Evolutionary conservation across 2,329 filamentous ascomycete genomes (phyloP), one percentile per base, ranked within the genome.

Genomic region (Pestalotiopsis fici): DNA sequence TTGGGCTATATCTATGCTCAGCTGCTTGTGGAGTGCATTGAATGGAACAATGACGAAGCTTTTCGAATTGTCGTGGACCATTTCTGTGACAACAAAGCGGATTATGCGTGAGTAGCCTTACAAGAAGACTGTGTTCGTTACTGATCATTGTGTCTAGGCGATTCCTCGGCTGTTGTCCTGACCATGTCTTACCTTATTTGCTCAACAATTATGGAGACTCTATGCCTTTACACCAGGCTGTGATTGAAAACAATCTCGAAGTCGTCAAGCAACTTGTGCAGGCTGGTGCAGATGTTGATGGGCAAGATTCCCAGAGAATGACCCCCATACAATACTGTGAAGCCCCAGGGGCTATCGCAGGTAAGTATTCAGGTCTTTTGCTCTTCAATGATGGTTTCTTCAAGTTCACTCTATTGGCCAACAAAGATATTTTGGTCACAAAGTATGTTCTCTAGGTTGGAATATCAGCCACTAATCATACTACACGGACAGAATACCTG

Each of bases 1-100:
- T 50, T 15, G 3, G 1, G 9, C 1, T n/a, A 1, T 3, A n/a
- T 50, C 3, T 21, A 1, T 21, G 18, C 7, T 2, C 4, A 2
- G 7, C 2, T 21, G 2, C 43, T 50, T 1, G 5, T 21, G 18
- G 43, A 3, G 7, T 6, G 18, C 3, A 0, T 50, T 5, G 9
- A 11, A 0, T 21, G 1, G 1, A 5, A 15, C 6, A 50, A 50
- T 3, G 2, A 2, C 2, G n/a, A 50, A 7, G 18, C 43, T 50
- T 7, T 50, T 11, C 0, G 5, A 1, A 21, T 50, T 7, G 7
- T 50, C 18, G 7, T 50, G 1, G 7, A 21, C 18, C n/a, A 50
- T n/a, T 13, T n/a, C 18, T 3, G 43, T 13, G 18, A 21, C 3
- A 47, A 47, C 2, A 15, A 21, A 21, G 18, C 18, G 2, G 18